Base-by-base conservation (phyloP, 1,284 basidiomycete genomes). In the Trichosporon sp. region DNA sequence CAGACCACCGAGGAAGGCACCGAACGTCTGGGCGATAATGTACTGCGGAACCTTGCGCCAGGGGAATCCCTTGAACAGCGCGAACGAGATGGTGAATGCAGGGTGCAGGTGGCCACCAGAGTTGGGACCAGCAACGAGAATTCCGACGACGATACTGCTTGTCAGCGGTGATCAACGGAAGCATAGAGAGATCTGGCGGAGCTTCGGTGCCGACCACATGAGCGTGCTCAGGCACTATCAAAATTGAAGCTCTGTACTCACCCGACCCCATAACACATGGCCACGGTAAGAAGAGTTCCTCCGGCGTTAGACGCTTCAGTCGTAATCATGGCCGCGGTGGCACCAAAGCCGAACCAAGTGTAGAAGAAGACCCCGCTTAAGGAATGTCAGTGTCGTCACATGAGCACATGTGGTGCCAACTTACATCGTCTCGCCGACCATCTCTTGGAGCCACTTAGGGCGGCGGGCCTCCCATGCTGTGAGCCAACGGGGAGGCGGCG, bases 11-110 rank as follows among this genome's bases (percentile, higher is more conserved):
- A 70, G 4, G 21, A 74, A 70, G n/a, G 75, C 78, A 31, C 80
- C 80, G 10, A 77, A 31, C 5, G 80, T 51, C 70, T 81, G 80
- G 0, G 78, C 77, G 11, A 79, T 2, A 35, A 77, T 69, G 73
- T 81, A 81, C 7, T 71, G 76, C 1, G 79, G 79, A 0, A 74
- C 77, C 71, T 80, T 81, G 66, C 75, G 71, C 79, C 79, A 80
- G 1, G 80, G 79, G 71, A 81, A 81, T 12, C 75, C 75, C 56
- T 75, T 73, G 64, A 75, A 78, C 56, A 75, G 35, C 4, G 76
- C 74, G 19, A 76, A 72, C 7, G 74, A 61, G 51, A 79, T 67
- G 0, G 78, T 79, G 1, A 79, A 68, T 6, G 71, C 67, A 0
- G 78, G 78, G 56, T 76, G 74, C 12, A 76, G 67, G 66, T 79